Evolutionary conservation across 2,329 filamentous ascomycete species (phyloP).

Genomic region (Arthrobotrys pseudoclavata): DNA sequence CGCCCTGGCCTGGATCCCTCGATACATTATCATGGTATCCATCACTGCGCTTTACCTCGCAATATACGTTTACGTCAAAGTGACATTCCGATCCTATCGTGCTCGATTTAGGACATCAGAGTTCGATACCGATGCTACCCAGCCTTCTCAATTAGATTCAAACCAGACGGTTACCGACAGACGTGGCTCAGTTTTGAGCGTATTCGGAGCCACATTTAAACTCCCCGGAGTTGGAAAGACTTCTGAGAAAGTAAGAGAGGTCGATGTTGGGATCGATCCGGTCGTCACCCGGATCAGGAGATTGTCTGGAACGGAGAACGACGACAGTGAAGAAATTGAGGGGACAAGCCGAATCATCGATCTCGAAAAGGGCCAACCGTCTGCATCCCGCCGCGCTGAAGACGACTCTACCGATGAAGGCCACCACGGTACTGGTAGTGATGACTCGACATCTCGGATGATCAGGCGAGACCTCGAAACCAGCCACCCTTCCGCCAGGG

Average conservation of each 20-base stretch:
- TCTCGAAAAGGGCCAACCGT: constrained; percentile 41
- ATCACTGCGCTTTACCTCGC: constrained; percentile 77
- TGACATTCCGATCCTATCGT: constrained; percentile 53
- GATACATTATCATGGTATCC: constrained; percentile 76
- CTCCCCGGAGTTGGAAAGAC: constrained; percentile 32
- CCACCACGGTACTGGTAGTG: constrained; percentile 33
- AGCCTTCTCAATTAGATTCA: constrained; percentile 42
- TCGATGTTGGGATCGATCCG: constrained; percentile 35
- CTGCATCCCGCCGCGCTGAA: not conserved
- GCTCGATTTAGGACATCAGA: constrained; percentile 56
- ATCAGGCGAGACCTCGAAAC: not conserved
- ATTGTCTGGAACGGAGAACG: constrained; percentile 26
- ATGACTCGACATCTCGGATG: constrained; percentile 37
- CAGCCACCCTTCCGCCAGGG: not conserved
- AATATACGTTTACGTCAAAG: constrained; percentile 78
- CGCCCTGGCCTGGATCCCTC: constrained; percentile 79
- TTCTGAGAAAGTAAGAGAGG: constrained; percentile 41
- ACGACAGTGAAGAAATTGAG: constrained; percentile 23
- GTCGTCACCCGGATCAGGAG: constrained; percentile 30
- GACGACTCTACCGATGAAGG: constrained; percentile 21
- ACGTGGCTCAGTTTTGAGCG: constrained; percentile 43
- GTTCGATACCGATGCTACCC: constrained; percentile 54
- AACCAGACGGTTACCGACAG: constrained; percentile 22
- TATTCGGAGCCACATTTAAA: constrained; percentile 56
- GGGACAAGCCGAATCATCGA: constrained; percentile 29